Conservation (phyloP, 2,329 filamentous ascomycete genomes). For the Neurospora crassa region DNA sequence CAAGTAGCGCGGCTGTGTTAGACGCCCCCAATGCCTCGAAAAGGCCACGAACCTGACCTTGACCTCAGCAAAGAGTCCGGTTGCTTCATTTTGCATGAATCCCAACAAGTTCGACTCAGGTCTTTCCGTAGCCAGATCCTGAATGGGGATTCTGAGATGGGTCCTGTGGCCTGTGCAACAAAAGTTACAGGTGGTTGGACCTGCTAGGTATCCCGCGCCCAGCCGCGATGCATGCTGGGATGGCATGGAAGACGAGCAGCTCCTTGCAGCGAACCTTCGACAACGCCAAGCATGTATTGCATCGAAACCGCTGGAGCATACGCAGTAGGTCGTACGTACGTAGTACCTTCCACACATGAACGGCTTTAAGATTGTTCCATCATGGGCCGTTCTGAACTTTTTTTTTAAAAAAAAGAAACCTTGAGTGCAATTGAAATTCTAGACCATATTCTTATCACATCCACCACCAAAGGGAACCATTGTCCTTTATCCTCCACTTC, state of each 20-base stretch:
- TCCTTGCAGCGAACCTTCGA: background rate
- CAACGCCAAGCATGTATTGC: background rate
- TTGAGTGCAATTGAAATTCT: background rate
- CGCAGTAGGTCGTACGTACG: background rate
- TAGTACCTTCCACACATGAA: background rate
- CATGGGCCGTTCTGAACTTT: background rate
- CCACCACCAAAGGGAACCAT: background rate
- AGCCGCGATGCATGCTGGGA: background rate
- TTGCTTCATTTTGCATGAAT: background rate
- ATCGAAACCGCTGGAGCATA: background rate
- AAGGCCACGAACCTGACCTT: background rate
- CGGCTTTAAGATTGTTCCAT: background rate
- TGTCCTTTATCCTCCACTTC: background rate
- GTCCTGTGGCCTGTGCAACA: background rate
- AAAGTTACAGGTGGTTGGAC: background rate
- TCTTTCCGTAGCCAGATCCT: background rate
- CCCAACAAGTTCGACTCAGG: background rate
- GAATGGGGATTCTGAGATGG: background rate
- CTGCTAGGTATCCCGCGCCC: background rate
- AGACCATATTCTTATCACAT: background rate
- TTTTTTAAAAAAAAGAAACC: background rate
- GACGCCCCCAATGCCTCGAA: background rate
- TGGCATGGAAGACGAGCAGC: background rate
- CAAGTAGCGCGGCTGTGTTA: background rate
- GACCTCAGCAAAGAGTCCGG: background rate